Conservation (phyloP, 2,329 filamentous ascomycete genomes). For the Cladosporium sp. region DNA sequence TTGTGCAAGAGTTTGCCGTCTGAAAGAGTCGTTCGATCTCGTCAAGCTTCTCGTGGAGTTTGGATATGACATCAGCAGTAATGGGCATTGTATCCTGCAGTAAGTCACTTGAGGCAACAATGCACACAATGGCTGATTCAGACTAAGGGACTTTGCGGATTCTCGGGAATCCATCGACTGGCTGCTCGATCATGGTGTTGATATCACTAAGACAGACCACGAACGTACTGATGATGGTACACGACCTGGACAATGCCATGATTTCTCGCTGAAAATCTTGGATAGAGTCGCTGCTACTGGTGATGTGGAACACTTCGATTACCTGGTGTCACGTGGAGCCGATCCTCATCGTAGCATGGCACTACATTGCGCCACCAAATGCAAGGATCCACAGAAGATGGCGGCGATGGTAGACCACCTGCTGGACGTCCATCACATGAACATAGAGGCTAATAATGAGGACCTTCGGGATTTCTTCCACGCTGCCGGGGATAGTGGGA, state of each 20-base stretch:
- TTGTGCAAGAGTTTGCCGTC: neutral
- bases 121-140: neutral
- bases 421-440: slow-evolving; percentile 11
- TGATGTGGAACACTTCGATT: slow-evolving; percentile 14
- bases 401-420: slow-evolving; percentile 11
- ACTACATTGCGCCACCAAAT: slow-evolving; percentile 8
- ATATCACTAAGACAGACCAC: slow-evolving; percentile 11
- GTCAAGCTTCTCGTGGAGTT: neutral
- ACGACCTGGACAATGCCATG: neutral
- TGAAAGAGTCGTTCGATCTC: neutral
- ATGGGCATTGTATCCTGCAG: neutral
- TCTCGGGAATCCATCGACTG: slow-evolving; percentile 1
- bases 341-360: slow-evolving; percentile 11
- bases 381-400: neutral
- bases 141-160: slow-evolving; percentile 5
- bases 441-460: slow-evolving; percentile 13
- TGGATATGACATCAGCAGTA: neutral
- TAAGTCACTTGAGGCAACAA: neutral
- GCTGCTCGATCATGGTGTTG: slow-evolving; percentile 15
- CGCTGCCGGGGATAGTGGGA: neutral
- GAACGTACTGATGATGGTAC: neutral
- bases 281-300: slow-evolving; percentile 12
- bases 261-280: slow-evolving; percentile 13
- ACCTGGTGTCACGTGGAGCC: slow-evolving; percentile 14
- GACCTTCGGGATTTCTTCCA: slow-evolving; percentile 8